A percentile compares a stretch with the other conserved stretches of the same genome.
These are phyloP conservation scores for Capronia americana DNA, from an alignment of 2,329 filamentous ascomycete genomes.

Conservation along the genomic window DNA sequence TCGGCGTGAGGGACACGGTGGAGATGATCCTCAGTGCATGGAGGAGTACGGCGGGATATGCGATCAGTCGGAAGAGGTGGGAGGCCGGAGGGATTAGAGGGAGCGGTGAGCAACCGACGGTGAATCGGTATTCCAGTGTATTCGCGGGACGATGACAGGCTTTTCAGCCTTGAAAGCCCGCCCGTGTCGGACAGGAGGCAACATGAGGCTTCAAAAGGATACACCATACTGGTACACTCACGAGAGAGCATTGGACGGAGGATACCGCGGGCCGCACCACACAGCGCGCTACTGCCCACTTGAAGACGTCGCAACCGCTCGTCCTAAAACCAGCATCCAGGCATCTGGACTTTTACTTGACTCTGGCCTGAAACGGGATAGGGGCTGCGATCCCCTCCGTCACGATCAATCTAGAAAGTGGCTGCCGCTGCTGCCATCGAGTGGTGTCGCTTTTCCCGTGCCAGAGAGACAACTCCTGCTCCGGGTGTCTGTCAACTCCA, in stretches of 20 bases:
- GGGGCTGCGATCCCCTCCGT: no score
- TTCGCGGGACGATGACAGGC: background rate
- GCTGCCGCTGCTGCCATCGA: no score
- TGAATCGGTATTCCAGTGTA: constrained; percentile 26
- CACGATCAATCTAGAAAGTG: no score
- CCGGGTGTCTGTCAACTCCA: no score
- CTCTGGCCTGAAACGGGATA: no score
- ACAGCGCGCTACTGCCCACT: no score
- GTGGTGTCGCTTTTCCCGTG: no score
- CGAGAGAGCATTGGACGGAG: background rate
- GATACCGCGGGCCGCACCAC: background rate
- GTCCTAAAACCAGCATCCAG: no score
- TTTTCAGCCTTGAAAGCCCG: background rate
- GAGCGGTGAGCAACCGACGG: constrained; percentile 38
- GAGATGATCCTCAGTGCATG: constrained; percentile 89
- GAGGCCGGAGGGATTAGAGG: constrained; percentile 47
- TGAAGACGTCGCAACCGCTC: no score
- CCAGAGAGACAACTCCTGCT: no score
- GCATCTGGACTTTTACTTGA: no score
- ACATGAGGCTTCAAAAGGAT: background rate
- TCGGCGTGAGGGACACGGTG: constrained; percentile 84
- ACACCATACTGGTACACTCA: background rate
- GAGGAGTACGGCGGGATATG: constrained; percentile 81
- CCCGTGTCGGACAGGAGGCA: background rate
- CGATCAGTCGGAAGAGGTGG: constrained; percentile 53